phyloP scores from a whole-genome alignment of 148 eudicot species.

The Camellia sinensis region DNA sequence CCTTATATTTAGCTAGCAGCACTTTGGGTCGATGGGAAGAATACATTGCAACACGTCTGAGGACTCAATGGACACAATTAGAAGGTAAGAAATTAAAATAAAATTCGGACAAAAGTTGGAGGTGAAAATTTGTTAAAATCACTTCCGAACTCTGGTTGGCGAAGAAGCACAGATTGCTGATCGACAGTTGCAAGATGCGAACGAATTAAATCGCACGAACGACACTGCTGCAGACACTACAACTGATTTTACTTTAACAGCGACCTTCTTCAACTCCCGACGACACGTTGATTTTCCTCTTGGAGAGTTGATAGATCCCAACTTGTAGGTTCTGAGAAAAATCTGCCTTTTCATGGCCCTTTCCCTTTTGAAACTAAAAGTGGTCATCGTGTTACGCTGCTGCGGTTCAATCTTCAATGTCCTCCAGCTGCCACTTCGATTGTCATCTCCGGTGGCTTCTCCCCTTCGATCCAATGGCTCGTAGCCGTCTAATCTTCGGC shows the following conservation, averaged over 20 bases:
- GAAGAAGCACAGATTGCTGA: slow-evolving; percentile 21
- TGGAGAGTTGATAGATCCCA: slow-evolving; percentile 28
- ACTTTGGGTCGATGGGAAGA: too few relatives aligned
- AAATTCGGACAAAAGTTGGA: too few relatives aligned
- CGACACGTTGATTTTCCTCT: slow-evolving; percentile 9
- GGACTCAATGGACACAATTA: too few relatives aligned
- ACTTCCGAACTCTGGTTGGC: neutral
- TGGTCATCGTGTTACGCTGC: neutral
- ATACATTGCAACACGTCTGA: too few relatives aligned
- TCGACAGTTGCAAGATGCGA: slow-evolving; percentile 20
- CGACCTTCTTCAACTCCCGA: slow-evolving; percentile 30
- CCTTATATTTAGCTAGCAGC: too few relatives aligned
- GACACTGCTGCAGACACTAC: neutral
- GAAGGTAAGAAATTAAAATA: too few relatives aligned
- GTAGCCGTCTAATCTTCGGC: neutral
- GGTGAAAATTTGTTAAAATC: neutral
- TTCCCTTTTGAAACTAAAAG: slow-evolving; percentile 37
- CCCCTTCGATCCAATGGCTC: slow-evolving; percentile 15
- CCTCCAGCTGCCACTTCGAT: slow-evolving; percentile 15
- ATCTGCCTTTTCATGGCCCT: slow-evolving; percentile 43
- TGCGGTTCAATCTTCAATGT: too few relatives aligned
- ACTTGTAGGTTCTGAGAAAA: slow-evolving; percentile 43
- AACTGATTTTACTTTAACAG: slow-evolving; percentile 27
- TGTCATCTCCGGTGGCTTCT: slow-evolving; percentile 6
- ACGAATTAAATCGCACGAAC: slow-evolving; percentile 23